Conservation (phyloP, 768 basidiomycete genomes). For the Candolleomyces efflorescens region DNA sequence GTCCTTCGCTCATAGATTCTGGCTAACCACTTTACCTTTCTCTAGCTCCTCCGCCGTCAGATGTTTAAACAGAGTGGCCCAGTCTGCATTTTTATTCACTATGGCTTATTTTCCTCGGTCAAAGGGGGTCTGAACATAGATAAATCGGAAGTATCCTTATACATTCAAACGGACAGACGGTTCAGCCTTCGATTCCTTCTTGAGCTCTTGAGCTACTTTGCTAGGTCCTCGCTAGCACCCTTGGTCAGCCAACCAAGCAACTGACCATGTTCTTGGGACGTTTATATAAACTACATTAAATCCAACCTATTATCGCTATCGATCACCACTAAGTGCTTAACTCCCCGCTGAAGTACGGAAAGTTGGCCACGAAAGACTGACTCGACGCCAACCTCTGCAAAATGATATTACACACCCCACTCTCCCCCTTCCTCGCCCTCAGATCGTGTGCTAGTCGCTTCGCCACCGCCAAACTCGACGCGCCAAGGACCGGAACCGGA, state of each 20-base stretch:
- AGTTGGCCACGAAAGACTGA: constrained; percentile 66
- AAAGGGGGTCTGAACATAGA: too few relatives aligned
- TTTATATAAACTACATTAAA: too few relatives aligned
- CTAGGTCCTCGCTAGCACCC: too few relatives aligned
- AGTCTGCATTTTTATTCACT: background rate
- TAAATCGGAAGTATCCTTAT: too few relatives aligned
- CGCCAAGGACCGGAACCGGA: constrained; percentile 57
- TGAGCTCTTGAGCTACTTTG: too few relatives aligned
- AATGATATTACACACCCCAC: constrained; percentile 47
- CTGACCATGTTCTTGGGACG: too few relatives aligned
- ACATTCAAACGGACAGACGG: too few relatives aligned
- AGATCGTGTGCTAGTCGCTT: constrained; percentile 63
- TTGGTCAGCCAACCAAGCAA: too few relatives aligned
- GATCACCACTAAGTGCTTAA: constrained; percentile 13
- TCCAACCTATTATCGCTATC: too few relatives aligned
- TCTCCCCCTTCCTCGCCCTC: constrained; percentile 39
- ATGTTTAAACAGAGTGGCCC: constrained; percentile 31
- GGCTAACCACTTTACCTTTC: constrained; percentile 6
- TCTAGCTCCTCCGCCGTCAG: constrained; percentile 41
- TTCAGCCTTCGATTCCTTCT: too few relatives aligned
- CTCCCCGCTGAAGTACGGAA: constrained; percentile 59
- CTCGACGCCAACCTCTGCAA: constrained; percentile 58
- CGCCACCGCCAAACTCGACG: constrained; percentile 60
- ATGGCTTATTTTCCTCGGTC: background rate
- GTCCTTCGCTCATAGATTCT: too few relatives aligned